Conservation (phyloP, 345 rosid species). For the Acer campestre region DNA sequence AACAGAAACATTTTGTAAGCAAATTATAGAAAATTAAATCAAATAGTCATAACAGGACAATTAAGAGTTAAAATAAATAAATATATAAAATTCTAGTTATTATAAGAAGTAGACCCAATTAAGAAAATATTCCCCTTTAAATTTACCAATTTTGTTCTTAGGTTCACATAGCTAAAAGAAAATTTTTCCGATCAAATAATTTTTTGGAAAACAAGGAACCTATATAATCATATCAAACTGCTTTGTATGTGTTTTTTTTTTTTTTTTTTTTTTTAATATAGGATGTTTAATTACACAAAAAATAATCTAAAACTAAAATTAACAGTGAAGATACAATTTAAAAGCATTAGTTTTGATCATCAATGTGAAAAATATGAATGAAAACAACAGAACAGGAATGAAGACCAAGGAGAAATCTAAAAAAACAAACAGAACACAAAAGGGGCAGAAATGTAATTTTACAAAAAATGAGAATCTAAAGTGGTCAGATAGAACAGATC, state of each 20-base stretch:
- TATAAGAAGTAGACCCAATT: neutral
- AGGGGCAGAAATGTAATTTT: conserved; percentile 38
- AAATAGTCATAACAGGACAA: neutral
- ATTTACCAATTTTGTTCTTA: neutral
- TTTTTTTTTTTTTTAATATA: neutral
- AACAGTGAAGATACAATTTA: neutral
- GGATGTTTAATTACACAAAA: neutral
- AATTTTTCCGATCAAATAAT: neutral
- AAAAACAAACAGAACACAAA: conserved; percentile 1
- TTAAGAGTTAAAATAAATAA: neutral
- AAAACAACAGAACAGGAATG: neutral
- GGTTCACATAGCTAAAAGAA: neutral
- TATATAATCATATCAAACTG: neutral
- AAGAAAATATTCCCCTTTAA: neutral
- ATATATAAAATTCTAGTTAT: neutral
- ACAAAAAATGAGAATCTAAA: conserved; percentile 10
- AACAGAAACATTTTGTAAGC: conserved; percentile 8
- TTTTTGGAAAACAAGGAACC: neutral
- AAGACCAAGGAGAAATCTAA: neutral
- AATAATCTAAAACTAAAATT: neutral
- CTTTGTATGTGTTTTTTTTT: neutral
- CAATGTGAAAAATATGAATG: neutral
- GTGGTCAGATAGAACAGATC: conserved; percentile 30
- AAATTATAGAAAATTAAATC: conserved; percentile 5
- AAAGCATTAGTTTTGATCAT: neutral